Evolutionary conservation across 306 rosid genomes (phyloP), one percentile per base, ranked within the genome.

Genomic region (Pyrus bretschneideri): DNA sequence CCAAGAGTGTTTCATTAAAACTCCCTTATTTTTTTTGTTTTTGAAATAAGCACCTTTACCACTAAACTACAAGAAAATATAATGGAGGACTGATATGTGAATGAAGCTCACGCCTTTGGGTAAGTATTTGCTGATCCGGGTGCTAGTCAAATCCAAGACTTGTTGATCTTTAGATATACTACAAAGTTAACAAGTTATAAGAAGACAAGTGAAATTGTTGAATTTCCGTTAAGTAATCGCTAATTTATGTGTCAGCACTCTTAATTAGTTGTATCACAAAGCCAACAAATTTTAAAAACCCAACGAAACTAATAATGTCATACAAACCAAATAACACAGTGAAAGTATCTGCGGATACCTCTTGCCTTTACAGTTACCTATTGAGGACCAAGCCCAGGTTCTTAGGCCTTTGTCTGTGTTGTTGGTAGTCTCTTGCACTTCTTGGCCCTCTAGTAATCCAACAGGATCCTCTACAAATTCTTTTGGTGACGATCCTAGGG

Each of bases 401-500:
- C 8, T 6, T 55, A 8, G 60, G 10, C 11, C 60, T 8, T 55
- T 21, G 60, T 19, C 2, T 22, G 1, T 27, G 29, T 15, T 22
- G 29, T 11, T 57, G 27, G n/a, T 4, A 12, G 63, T 58, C 17
- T 58, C 63, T 23, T 58, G 5, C 15, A 22, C 14, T 58, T 58
- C 29, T 58, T 22, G 29, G 29, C 11, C 63, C 55, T 58, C 29
- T 58, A 6, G 57, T 17, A 6, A 22, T n/a, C 38, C 38, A 35
- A 35, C 42, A 35, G 0, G 9, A 35, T 35, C 9, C 2, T 35
- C 0, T 35, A 0, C 9, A 2, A 1, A 35, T 7, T 35, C 9
- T 35, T 35, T 7, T 7, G 9, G 0, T 35, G 0, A 35, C 2
- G 42, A 35, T 35, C 0, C 0, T 7, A 35, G 0, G 0, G 0